These are phyloP conservation scores for Umbelopsis isabellina DNA, from an alignment of 192 early-diverging fungal species.

Conservation along the genomic window DNA sequence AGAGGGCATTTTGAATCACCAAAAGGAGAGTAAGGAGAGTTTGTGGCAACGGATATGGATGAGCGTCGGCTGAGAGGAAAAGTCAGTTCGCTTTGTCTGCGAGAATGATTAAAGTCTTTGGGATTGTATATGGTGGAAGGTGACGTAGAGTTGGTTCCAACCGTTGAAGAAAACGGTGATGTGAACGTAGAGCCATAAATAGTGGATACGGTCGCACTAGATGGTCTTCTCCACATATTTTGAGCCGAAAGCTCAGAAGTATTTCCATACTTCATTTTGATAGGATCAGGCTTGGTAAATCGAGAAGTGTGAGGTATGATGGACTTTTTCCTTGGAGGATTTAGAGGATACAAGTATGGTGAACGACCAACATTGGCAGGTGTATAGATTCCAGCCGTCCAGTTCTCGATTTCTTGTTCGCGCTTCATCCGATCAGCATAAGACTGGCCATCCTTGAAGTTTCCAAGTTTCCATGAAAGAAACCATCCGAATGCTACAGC, in stretches of 20 bases:
- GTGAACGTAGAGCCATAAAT: constrained; percentile 8
- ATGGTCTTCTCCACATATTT: constrained; percentile 29
- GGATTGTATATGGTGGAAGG: constrained; percentile 11
- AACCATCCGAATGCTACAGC: constrained; percentile 86
- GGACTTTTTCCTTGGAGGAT: constrained; percentile 6
- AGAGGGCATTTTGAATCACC: constrained; percentile 30
- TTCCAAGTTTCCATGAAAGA: constrained; percentile 76
- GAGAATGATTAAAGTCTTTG: constrained; percentile 20
- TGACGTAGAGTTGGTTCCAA: not conserved
- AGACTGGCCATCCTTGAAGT: constrained; percentile 65
- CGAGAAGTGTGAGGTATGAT: constrained; percentile 37
- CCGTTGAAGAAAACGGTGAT: constrained; percentile 18
- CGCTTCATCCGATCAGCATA: constrained; percentile 72
- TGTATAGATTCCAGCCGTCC: constrained; percentile 73
- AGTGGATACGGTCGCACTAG: constrained; percentile 6
- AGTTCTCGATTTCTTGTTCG: constrained; percentile 71
- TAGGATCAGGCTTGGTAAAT: constrained; percentile 39
- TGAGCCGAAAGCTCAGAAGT: constrained; percentile 27
- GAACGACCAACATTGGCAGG: constrained; percentile 43
- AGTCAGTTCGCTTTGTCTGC: constrained; percentile 26
- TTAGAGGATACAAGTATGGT: not conserved
- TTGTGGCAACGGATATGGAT: constrained; percentile 16
- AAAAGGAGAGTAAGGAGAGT: constrained; percentile 17
- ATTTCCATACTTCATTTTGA: constrained; percentile 30
- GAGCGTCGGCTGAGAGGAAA: constrained; percentile 21